A percentile compares a stretch with the other conserved stretches of the same genome.
These are phyloP conservation scores for Panicum miliaceum DNA, from an alignment of 176 grass and related monocot species.

Conservation along the genomic window DNA sequence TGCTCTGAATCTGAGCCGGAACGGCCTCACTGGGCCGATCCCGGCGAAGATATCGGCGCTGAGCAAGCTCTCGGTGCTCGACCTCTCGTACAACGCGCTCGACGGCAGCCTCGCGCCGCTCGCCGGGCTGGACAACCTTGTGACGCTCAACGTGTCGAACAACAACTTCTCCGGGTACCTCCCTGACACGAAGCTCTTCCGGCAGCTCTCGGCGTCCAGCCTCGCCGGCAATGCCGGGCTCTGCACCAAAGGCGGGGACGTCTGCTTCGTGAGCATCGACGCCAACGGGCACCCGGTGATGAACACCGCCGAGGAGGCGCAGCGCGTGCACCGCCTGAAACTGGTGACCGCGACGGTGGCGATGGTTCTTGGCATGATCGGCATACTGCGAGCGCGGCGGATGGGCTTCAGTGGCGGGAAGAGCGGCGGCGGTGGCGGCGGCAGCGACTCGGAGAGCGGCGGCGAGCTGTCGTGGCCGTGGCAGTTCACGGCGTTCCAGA, in stretches of 20 bases:
- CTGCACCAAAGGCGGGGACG: constrained; percentile 84
- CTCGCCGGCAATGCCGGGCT: constrained; percentile 75
- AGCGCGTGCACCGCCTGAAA: constrained; percentile 71
- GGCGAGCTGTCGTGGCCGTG: constrained; percentile 82
- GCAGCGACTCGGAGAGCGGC: constrained; percentile 52
- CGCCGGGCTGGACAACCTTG: constrained; percentile 75
- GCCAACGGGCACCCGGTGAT: constrained; percentile 54
- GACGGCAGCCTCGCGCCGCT: constrained; percentile 64
- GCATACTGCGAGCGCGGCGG: constrained; percentile 63
- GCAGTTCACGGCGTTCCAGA: constrained; percentile 99
- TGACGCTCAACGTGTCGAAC: constrained; percentile 87
- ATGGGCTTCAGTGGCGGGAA: constrained; percentile 46
- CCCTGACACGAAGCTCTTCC: constrained; percentile 95
- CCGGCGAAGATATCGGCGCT: constrained; percentile 65
- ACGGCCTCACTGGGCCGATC: constrained; percentile 61
- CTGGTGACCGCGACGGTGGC: constrained; percentile 80
- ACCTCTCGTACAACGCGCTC: constrained; percentile 81
- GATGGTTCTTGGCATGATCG: constrained; percentile 86
- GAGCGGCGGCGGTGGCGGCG: constrained; percentile 11
- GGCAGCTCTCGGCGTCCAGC: constrained; percentile 74
- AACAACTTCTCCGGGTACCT: constrained; percentile 98
- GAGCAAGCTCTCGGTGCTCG: constrained; percentile 80
- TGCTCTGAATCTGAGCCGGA: constrained; percentile 81
- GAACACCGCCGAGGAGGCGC: constrained; percentile 42
- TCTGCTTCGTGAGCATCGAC: constrained; percentile 77